Base-by-base conservation (phyloP, 1,284 basidiomycete genomes). In the Sporisorium exsertum region DNA sequence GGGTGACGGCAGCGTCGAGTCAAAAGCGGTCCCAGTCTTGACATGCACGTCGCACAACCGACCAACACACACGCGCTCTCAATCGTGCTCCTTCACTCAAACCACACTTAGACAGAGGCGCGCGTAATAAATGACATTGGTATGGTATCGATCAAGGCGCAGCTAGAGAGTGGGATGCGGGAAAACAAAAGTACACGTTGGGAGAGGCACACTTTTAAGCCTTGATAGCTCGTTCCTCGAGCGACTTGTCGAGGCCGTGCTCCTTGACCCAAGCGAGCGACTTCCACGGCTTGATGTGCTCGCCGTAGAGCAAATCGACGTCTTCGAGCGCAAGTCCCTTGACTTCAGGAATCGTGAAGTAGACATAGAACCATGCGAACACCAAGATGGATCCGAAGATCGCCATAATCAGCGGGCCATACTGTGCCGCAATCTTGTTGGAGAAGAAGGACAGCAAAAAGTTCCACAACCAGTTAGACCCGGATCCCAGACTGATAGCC, bases 321-420 rank as follows among this genome's bases (percentile, higher is more conserved):
- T 93, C 91, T 86, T 93, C 92, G 72, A 93, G 87, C 49, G 89
- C 89, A 18, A 93, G 88, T 7, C 91, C 91, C 81, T 90, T 91
- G 15, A 91, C 91, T 87, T 94, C 92, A n/a, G 92, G 91, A 51
- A 93, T 89, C 85, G 89, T 90, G 49, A 92, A 84, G 81, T 89
- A 91, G 9, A 80, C 67, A 64, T 80, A 86, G 53, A 83, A 59
- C 52, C 73, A 84, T 1, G 80, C 77, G 35, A 68, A 84, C 29
- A 92, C 90, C 78, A 91, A 92, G 64, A 90, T 81, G 77, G 88
- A 90, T 26, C 91, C 92, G 79, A 91, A 90, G 32, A 91, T 81
- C 13, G 93, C 88, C 89, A 91, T 91, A 71, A 92, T 92, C 80
- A 90, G 92, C 87, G 63, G 53, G 12, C 72, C 80, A n/a, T 71